A percentile compares a stretch with the other conserved stretches of the same genome.
phyloP scores from a whole-genome alignment of 768 basidiomycete species.

The Tricholoma saponaceum region DNA sequence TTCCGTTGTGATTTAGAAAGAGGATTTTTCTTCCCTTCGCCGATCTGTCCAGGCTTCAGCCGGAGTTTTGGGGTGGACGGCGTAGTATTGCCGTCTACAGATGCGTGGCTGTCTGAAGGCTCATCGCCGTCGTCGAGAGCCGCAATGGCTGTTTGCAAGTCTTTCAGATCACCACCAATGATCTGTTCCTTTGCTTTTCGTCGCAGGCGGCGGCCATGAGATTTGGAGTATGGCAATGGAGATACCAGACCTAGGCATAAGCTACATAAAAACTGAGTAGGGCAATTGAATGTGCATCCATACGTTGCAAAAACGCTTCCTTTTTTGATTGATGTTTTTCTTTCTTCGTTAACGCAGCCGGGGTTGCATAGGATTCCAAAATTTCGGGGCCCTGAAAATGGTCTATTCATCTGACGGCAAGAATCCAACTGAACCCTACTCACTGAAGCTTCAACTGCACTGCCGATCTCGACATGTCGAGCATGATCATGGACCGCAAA shows the following conservation, averaged over 20 bases:
- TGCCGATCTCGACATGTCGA: slow-evolving; percentile 45
- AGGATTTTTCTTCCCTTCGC: slow-evolving; percentile 55
- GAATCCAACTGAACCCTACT: slow-evolving; percentile 9
- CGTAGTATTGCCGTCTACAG: background rate
- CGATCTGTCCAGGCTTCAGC: slow-evolving; percentile 50
- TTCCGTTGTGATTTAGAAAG: slow-evolving; percentile 65
- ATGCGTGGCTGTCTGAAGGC: background rate
- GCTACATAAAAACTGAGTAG: background rate
- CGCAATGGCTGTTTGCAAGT: slow-evolving; percentile 51
- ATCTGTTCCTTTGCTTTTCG: slow-evolving; percentile 63
- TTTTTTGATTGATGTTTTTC: slow-evolving; percentile 63
- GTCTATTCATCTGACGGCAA: slow-evolving; percentile 9
- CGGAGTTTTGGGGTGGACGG: background rate
- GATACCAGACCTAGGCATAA: slow-evolving; percentile 41
- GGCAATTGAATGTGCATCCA: slow-evolving; percentile 5
- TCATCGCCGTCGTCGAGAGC: slow-evolving; percentile 39
- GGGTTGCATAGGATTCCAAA: slow-evolving; percentile 29
- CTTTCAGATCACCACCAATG: slow-evolving; percentile 40
- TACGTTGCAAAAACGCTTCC: slow-evolving; percentile 67
- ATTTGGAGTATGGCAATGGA: slow-evolving; percentile 63
- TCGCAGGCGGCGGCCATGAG: slow-evolving; percentile 66
- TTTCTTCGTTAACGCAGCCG: slow-evolving; percentile 49
- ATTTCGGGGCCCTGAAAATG: slow-evolving; percentile 39
- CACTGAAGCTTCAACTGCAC: slow-evolving; percentile 38
- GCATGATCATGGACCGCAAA: slow-evolving; percentile 48